phyloP scores from a whole-genome alignment of 2,329 filamentous ascomycete species.

The Alternaria tenuissima region DNA sequence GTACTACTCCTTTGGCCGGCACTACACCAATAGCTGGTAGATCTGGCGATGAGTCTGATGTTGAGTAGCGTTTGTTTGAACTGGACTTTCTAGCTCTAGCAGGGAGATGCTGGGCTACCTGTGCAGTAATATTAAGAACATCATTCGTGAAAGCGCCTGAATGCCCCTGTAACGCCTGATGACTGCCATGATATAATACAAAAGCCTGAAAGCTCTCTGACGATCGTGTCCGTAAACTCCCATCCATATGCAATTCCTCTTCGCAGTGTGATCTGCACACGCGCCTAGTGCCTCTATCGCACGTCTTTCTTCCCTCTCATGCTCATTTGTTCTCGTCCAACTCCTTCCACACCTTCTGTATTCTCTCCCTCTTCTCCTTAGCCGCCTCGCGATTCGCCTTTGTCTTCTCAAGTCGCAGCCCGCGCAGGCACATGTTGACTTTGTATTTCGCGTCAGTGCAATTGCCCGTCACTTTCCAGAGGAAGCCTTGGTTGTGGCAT shows the following conservation, averaged over 20 bases:
- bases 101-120: conserved; percentile 6
- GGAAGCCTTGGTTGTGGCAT: conserved; percentile 90
- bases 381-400: conserved; percentile 76
- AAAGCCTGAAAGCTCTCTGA: background rate
- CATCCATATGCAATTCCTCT: background rate
- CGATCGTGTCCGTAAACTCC: conserved; percentile 2
- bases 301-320: background rate
- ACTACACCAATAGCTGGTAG: conserved; percentile 41
- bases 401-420: conserved; percentile 80
- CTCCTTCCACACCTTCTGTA: conserved; percentile 81
- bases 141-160: background rate
- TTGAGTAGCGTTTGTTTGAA: conserved; percentile 33
- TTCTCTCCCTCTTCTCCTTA: conserved; percentile 72
- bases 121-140: conserved; percentile 14
- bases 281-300: background rate
- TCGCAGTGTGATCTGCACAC: background rate
- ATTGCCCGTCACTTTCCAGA: conserved; percentile 89
- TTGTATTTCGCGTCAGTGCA: conserved; percentile 87
- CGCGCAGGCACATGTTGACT: conserved; percentile 84
- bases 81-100: background rate
- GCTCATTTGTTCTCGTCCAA: conserved; percentile 71
- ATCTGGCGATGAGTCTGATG: conserved; percentile 36
- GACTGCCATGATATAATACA: conserved; percentile 1
- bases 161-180: conserved; percentile 1
- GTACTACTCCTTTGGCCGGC: conserved; percentile 46